These are phyloP conservation scores for Torulaspora delbrueckii DNA, from an alignment of 805 yeast genomes.

Conservation along the genomic window DNA sequence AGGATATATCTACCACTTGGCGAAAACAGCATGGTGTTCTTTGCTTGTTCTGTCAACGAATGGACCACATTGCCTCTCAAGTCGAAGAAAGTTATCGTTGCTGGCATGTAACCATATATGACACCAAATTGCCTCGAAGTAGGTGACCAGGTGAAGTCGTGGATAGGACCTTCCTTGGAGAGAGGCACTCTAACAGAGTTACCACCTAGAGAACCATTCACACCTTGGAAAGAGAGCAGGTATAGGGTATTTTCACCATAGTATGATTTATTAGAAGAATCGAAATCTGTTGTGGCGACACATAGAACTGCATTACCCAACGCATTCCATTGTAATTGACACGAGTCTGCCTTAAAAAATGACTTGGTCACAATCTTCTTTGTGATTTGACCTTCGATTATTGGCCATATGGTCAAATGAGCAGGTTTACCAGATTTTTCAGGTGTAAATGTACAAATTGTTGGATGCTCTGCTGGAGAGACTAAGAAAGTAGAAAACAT, in stretches of 20 bases:
- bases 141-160: constrained; percentile 97
- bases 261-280: constrained; percentile 86
- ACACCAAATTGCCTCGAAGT: constrained; percentile 96
- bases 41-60: constrained; percentile 78
- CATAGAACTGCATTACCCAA: constrained; percentile 93
- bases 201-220: constrained; percentile 77
- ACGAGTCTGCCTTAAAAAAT: constrained; percentile 93
- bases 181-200: constrained; percentile 84
- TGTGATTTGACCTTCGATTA: constrained; percentile 36
- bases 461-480: constrained; percentile 88
- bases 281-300: constrained; percentile 92
- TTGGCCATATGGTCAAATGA: constrained; percentile 64
- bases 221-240: constrained; percentile 47
- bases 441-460: constrained; percentile 86
- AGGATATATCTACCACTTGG: constrained; percentile 90
- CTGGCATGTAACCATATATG: constrained; percentile 96
- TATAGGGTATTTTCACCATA: constrained; percentile 95
- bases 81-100: constrained; percentile 90
- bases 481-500: constrained; percentile 43
- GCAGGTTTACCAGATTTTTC: constrained; percentile 89
- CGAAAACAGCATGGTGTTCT: constrained; percentile 85
- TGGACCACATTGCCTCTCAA: constrained; percentile 84
- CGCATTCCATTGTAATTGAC: constrained; percentile 88
- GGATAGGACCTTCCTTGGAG: constrained; percentile 93
- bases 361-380: constrained; percentile 82